Evolutionary conservation across 192 early-diverging fungal species (phyloP).

Genomic region (Podila epigama): DNA sequence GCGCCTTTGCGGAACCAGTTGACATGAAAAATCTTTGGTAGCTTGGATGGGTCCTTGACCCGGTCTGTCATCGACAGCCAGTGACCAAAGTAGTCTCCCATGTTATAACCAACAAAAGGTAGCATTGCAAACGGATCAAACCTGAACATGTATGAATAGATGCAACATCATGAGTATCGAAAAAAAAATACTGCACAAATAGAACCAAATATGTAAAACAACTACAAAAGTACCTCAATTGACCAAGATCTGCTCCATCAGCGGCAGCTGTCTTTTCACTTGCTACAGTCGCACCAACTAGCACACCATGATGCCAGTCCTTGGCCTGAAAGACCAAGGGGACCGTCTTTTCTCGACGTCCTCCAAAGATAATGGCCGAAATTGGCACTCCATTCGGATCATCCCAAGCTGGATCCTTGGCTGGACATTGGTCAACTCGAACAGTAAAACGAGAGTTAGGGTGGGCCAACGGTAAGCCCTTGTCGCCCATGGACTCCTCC

Average conservation of each 20-base stretch:
- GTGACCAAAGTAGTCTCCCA: slow-evolving; percentile 48
- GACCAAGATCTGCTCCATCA: slow-evolving; percentile 37
- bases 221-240: slow-evolving; percentile 11
- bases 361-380: slow-evolving; percentile 48
- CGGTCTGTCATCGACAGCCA: slow-evolving; percentile 43
- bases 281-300: slow-evolving; percentile 39
- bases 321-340: slow-evolving; percentile 45
- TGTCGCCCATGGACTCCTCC: slow-evolving; percentile 42
- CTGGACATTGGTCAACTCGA: slow-evolving; percentile 31
- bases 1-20: slow-evolving; percentile 49
- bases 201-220: neutral
- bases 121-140: slow-evolving; percentile 50
- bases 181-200: neutral
- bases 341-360: slow-evolving; percentile 36
- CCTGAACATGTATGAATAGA: slow-evolving; percentile 2
- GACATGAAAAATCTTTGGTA: slow-evolving; percentile 46
- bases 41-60: slow-evolving; percentile 28
- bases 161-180: neutral
- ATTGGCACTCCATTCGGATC: slow-evolving; percentile 48
- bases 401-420: slow-evolving; percentile 45
- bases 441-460: slow-evolving; percentile 47
- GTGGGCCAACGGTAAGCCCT: slow-evolving; percentile 33
- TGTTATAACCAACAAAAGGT: slow-evolving; percentile 47
- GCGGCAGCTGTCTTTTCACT: slow-evolving; percentile 50
- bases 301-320: slow-evolving; percentile 46